phyloP scores from a whole-genome alignment of 2,329 filamentous ascomycete species.

The Akanthomyces lecanii region DNA sequence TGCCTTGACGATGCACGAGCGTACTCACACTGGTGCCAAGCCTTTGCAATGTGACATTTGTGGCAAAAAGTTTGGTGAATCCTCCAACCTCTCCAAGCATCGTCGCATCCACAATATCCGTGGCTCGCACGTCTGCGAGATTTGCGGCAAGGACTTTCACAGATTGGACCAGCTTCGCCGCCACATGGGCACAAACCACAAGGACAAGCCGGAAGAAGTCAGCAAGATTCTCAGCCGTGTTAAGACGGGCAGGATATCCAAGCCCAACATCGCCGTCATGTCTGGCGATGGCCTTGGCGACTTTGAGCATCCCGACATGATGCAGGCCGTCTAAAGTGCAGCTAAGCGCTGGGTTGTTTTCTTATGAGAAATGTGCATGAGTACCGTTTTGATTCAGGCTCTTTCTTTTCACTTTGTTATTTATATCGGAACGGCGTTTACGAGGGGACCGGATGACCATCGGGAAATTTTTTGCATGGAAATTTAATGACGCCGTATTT shows the following conservation, averaged over 20 bases:
- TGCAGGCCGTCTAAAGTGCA: neutral
- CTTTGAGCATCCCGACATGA: slow-evolving; percentile 4
- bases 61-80: slow-evolving; percentile 57
- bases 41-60: slow-evolving; percentile 57
- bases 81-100: slow-evolving; percentile 64
- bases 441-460: neutral
- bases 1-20: slow-evolving; percentile 63
- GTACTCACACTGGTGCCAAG: slow-evolving; percentile 63
- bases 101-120: slow-evolving; percentile 55
- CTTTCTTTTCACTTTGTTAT: too few relatives aligned
- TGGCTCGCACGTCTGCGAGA: slow-evolving; percentile 47
- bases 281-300: neutral
- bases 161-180: slow-evolving; percentile 57
- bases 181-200: slow-evolving; percentile 40
- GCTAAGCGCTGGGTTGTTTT: neutral
- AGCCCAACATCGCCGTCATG: neutral
- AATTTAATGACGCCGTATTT: neutral
- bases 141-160: slow-evolving; percentile 55
- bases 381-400: neutral
- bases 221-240: slow-evolving; percentile 17
- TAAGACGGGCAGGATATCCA: slow-evolving; percentile 16
- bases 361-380: neutral
- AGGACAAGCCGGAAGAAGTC: slow-evolving; percentile 25
- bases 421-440: neutral
- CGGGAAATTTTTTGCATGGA: neutral